Conservation (phyloP, 441 rosid species). For the Croton laevigatus region DNA sequence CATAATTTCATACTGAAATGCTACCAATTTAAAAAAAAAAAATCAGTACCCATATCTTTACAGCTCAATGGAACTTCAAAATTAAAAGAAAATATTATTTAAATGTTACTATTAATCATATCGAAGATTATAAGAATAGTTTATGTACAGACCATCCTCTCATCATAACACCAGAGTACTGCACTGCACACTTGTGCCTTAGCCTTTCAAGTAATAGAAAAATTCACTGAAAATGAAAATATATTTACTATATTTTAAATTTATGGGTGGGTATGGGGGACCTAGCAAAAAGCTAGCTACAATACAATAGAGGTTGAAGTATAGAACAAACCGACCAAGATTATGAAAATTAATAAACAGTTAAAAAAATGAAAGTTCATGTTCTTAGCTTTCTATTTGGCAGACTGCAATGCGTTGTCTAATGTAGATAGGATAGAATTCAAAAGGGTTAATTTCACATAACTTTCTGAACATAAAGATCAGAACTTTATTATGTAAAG, state of each 20-base stretch:
- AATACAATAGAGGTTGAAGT: background rate
- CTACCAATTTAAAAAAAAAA: background rate
- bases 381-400: conserved; percentile 18
- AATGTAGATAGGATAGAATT: conserved; percentile 9
- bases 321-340: background rate
- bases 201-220: too few species aligned
- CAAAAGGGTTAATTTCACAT: conserved; percentile 8
- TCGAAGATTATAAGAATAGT: conserved; percentile 1
- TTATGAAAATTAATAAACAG: too few species aligned
- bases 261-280: background rate
- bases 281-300: too few species aligned
- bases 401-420: conserved; percentile 18
- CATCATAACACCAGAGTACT: background rate
- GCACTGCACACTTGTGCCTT: too few species aligned
- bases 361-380: conserved; percentile 12
- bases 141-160: background rate
- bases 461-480: background rate
- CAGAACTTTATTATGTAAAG: background rate
- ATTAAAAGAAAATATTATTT: background rate
- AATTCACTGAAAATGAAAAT: too few species aligned
- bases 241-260: too few species aligned
- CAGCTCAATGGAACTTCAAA: conserved; percentile 17
- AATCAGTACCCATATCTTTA: conserved; percentile 22
- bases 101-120: conserved; percentile 4
- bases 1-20: conserved; percentile 12